phyloP scores from a whole-genome alignment of 2,329 filamentous ascomycete genomes.

The Fusarium cicatricum region DNA sequence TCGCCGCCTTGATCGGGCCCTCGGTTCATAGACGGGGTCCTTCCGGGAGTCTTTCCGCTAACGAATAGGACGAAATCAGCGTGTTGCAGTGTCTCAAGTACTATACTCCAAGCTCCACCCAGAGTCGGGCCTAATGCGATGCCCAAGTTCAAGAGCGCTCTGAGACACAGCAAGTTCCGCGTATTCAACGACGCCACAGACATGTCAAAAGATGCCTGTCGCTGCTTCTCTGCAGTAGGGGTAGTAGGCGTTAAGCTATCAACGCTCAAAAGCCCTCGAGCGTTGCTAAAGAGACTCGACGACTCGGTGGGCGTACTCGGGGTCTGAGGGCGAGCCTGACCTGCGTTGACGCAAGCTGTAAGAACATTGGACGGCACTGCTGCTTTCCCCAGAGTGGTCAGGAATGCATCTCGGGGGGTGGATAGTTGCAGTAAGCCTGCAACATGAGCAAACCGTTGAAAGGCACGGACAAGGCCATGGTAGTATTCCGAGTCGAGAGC shows the following conservation, averaged over 20 bases:
- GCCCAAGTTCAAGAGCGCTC: conserved; percentile 92
- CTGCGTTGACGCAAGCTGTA: conserved; percentile 64
- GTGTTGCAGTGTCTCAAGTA: conserved; percentile 91
- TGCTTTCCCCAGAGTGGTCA: conserved; percentile 92
- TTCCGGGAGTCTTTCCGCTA: conserved; percentile 63
- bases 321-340: conserved; percentile 53
- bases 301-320: conserved; percentile 58
- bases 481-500: conserved; percentile 94
- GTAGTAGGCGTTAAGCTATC: conserved; percentile 72
- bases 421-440: conserved; percentile 84
- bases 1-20: conserved; percentile 59
- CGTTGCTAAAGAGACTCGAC: conserved; percentile 71
- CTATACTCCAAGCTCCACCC: conserved; percentile 84
- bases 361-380: conserved; percentile 85
- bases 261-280: conserved; percentile 76
- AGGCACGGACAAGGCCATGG: conserved; percentile 87
- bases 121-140: conserved; percentile 93
- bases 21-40: conserved; percentile 58
- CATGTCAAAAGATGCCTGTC: conserved; percentile 67
- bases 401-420: conserved; percentile 91
- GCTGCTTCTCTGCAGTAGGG: conserved; percentile 63
- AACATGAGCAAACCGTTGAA: conserved; percentile 95
- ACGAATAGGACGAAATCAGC: conserved; percentile 86
- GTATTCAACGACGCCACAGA: conserved; percentile 73
- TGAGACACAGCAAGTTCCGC: conserved; percentile 86